phyloP scores from a whole-genome alignment of 768 basidiomycete genomes.

The Xerocomus brunneocitrinus region DNA sequence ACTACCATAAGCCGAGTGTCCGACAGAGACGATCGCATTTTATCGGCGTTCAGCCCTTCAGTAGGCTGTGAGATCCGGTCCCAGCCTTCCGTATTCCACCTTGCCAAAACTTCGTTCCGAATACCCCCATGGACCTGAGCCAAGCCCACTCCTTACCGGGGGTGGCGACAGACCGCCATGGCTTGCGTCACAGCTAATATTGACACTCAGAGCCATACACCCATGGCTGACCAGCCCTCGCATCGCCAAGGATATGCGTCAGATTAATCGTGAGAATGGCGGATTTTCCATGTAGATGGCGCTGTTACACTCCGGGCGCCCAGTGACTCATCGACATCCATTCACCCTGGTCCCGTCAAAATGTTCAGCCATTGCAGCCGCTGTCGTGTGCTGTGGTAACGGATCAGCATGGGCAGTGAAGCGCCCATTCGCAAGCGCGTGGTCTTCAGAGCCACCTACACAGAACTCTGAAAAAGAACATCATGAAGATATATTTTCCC shows the following conservation, averaged over 20 bases:
- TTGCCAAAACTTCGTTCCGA: constrained; percentile 4
- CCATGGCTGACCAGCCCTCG: neutral
- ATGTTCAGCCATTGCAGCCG: neutral
- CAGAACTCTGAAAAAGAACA: neutral
- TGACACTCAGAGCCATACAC: neutral
- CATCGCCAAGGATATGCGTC: neutral
- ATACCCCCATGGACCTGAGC: constrained; percentile 4
- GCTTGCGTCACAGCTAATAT: neutral
- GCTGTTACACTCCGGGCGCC: neutral
- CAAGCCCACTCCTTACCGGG: neutral
- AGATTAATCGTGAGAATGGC: neutral
- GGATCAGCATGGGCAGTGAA: neutral
- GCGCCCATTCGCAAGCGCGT: neutral
- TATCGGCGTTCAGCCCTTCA: neutral
- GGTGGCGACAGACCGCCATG: neutral
- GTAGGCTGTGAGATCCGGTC: neutral
- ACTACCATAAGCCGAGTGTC: neutral
- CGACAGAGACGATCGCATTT: neutral
- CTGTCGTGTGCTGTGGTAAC: neutral
- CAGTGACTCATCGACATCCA: neutral
- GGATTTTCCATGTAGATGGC: neutral
- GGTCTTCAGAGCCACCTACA: neutral
- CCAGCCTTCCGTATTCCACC: neutral
- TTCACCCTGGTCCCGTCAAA: neutral
- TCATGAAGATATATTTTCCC: neutral